Base-by-base conservation (phyloP, 2,329 filamentous ascomycete species). In the Fusarium pseudonygamai region DNA sequence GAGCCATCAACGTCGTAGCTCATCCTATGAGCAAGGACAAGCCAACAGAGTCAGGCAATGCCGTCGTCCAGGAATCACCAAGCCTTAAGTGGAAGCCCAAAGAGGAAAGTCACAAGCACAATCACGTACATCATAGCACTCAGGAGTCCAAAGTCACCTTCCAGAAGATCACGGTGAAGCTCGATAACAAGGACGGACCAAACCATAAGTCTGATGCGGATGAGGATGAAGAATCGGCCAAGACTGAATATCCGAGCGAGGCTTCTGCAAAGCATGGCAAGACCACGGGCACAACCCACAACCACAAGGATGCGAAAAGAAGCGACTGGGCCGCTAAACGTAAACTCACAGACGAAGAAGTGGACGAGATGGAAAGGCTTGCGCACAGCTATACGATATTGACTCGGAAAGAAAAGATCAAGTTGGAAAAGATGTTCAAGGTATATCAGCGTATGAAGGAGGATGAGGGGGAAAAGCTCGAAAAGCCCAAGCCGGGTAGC, bases 331-430 rank as follows among this genome's bases (percentile, higher is more conserved):
- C 6, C 36, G 10, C 3, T 20, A 11, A 37, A 18, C 36, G 4
- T 18, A 18, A 37, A 37, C 36, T 37, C 36, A 20, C 10, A 18
- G 36, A 20, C 18, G 10, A 37, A 18, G 18, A 20, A 20, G 6
- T 37, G 10, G 10, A 37, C 5, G 36, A 39, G 6, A 39, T 39
- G 37, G 11, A 4, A 20, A 11, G 6, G 37, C 37, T 39, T 39
- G 37, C 18, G 11, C 2, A 10, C 2, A 7, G 3, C 20, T 39
- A 39, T 20, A 5, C 0, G 3, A 1, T 7, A 22, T 22, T 39
- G 20, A 39, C 3, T 39, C 10, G 6, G 12, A 2, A 39, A 39
- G 18, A 39, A 20, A 39, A 22, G 37, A 39, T 7, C 2, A 37
- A 10, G 36, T 20, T 37, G 36, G 2, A 20, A 20, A 2, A 6